A percentile compares a stretch with the other conserved stretches of the same genome.
phyloP scores from a whole-genome alignment of 805 yeast species.

The Kodamaea restingae region DNA sequence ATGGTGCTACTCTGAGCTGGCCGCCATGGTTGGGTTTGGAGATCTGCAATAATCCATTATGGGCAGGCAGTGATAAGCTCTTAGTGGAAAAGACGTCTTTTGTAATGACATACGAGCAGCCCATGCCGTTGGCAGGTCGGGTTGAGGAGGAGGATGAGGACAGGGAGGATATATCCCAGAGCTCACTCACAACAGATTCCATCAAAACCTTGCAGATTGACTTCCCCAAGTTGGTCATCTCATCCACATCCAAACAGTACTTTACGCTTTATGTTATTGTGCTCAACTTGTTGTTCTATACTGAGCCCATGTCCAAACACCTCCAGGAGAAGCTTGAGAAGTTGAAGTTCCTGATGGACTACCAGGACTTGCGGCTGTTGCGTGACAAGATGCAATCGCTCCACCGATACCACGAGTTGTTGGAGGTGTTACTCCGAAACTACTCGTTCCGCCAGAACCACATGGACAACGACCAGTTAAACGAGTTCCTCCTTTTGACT shows the following conservation, averaged over 20 bases:
- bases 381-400: constrained; percentile 44
- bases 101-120: constrained; percentile 52
- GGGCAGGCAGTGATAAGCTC: constrained; percentile 44
- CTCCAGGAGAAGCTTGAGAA: constrained; percentile 60
- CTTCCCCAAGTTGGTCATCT: constrained; percentile 62
- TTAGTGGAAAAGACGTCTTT: constrained; percentile 63
- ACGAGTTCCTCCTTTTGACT: constrained; percentile 39
- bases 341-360: constrained; percentile 64
- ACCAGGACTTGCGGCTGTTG: constrained; percentile 53
- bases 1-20: constrained; percentile 68
- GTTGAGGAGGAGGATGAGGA: constrained; percentile 9
- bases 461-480: constrained; percentile 46
- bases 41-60: constrained; percentile 43
- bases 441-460: constrained; percentile 46
- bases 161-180: not conserved
- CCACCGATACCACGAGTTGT: constrained; percentile 44
- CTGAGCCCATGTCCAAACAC: constrained; percentile 63
- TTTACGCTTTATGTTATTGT: constrained; percentile 59
- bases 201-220: constrained; percentile 49
- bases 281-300: constrained; percentile 61
- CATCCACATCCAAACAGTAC: constrained; percentile 74
- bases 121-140: constrained; percentile 25
- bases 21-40: constrained; percentile 89
- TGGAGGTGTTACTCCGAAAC: constrained; percentile 42
- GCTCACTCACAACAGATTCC: no score